A percentile compares a stretch with the other conserved stretches of the same genome.
These are phyloP conservation scores for Arachis hypogaea DNA, from an alignment of 306 rosid genomes.

Conservation along the genomic window DNA sequence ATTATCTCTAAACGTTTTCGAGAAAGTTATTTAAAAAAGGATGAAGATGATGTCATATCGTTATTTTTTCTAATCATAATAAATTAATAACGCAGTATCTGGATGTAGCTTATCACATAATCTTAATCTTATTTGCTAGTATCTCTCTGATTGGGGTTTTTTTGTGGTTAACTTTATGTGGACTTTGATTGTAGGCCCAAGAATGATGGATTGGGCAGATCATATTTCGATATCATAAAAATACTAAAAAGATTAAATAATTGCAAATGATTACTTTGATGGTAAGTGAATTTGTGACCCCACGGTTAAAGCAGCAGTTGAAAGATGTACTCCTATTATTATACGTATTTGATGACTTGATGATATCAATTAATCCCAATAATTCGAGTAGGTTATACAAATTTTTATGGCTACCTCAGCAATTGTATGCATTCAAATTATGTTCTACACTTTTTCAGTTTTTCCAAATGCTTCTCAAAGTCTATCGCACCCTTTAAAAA, in stretches of 20 bases:
- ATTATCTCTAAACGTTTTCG: conserved; percentile 33
- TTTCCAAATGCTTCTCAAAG: no score
- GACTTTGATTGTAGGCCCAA: conserved; percentile 43
- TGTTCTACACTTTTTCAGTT: conserved; percentile 18
- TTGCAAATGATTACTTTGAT: conserved; percentile 39
- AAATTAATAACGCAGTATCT: conserved; percentile 16
- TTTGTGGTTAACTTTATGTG: conserved; percentile 34
- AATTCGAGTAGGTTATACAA: conserved; percentile 18
- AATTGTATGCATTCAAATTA: background rate
- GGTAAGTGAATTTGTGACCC: conserved; percentile 43
- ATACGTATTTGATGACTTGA: conserved; percentile 13
- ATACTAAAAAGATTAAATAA: conserved; percentile 36
- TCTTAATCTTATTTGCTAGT: conserved; percentile 33
- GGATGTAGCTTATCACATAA: background rate
- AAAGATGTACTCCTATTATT: conserved; percentile 9
- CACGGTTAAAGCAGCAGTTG: conserved; percentile 35
- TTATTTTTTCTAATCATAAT: conserved; percentile 8
- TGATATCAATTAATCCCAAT: conserved; percentile 2
- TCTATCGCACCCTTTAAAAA: no score
- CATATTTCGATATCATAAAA: conserved; percentile 31
- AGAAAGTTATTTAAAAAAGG: conserved; percentile 25
- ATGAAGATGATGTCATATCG: conserved; percentile 39
- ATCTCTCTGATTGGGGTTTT: conserved; percentile 26
- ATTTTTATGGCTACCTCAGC: no score
- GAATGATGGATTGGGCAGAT: conserved; percentile 35